Base-by-base conservation (phyloP, 371 early-diverging fungal genomes). In the Smittium culicis region DNA sequence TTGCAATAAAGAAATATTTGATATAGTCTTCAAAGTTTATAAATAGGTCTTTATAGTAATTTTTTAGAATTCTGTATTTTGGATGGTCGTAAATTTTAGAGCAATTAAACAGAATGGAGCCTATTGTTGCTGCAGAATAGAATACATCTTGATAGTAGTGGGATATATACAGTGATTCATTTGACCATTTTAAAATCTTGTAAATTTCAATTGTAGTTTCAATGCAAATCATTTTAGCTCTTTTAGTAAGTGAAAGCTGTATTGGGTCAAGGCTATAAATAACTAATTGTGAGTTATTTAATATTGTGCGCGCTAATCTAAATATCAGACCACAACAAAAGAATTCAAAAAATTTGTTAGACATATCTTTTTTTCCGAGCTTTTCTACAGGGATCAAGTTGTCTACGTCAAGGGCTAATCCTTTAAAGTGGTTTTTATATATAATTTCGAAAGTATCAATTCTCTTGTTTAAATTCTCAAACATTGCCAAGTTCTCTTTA, bases 131-230 rank as follows among this genome's bases (percentile, higher is more conserved):
- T 59, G n/a, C 5, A 59, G 32, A 5, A 27, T 27, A 29, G 16
- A 32, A 32, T 14, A 32, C n/a, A 16, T 59, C 32, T 27, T 32
- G 28, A n/a, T 25, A 5, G 16, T 32, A 59, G 16, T 27, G 32
- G 16, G 60, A 59, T 32, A 25, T 27, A 29, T 59, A 11, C 11
- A 59, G 16, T 11, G 5, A 29, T 5, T 29, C 30, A 32, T 59
- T 59, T 11, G 60, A 27, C 60, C 60, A 59, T 27, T 32, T 59
- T 27, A 59, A 59, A 59, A 59, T 59, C 5, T 59, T 59, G 30
- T 27, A 27, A 5, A 59, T 5, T 32, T 59, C 30, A 32, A 59
- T 59, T 32, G 60, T 11, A 11, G n/a, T 25, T n/a, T 25, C 60
- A 29, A 59, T 29, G 5, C 14, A 59, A 27, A 14, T n/a, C 14